A percentile compares a stretch with the other conserved stretches of the same genome.
Evolutionary conservation across 768 basidiomycete genomes (phyloP).

Genomic region (Lentinula edodes): DNA sequence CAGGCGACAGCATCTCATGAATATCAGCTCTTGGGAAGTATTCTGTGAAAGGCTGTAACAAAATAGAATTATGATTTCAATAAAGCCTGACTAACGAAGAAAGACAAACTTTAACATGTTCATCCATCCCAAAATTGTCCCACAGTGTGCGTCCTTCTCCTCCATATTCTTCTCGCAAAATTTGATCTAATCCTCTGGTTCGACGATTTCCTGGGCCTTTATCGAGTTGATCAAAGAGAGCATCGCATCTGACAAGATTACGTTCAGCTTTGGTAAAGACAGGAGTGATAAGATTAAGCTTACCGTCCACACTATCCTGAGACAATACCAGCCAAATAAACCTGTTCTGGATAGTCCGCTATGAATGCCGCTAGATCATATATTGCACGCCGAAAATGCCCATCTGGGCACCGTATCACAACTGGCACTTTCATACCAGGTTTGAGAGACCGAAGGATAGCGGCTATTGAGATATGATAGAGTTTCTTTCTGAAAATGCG

Average conservation of each 20-base stretch:
- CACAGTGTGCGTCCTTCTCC: not conserved
- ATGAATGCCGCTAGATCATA: slow-evolving; percentile 21
- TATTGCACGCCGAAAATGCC: slow-evolving; percentile 17
- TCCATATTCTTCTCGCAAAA: not conserved
- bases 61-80: not conserved
- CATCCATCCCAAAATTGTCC: slow-evolving; percentile 6
- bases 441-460: slow-evolving; percentile 13
- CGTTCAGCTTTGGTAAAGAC: not conserved
- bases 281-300: not conserved
- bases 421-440: slow-evolving; percentile 13
- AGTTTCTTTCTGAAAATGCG: slow-evolving; percentile 12
- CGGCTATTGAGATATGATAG: slow-evolving; percentile 14
- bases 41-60: slow-evolving; percentile 12
- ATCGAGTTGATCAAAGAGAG: not conserved
- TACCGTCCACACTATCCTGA: slow-evolving; percentile 17
- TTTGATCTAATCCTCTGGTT: not conserved
- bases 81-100: not conserved
- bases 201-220: not conserved
- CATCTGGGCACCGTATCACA: slow-evolving; percentile 20
- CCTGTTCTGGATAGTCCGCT: slow-evolving; percentile 26
- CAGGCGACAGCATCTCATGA: slow-evolving; percentile 12
- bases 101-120: not conserved
- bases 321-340: slow-evolving; percentile 14
- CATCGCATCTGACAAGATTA: not conserved
- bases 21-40: slow-evolving; percentile 13